phyloP scores from a whole-genome alignment of 164 flowering plant species.

The Macadamia tetraphylla region DNA sequence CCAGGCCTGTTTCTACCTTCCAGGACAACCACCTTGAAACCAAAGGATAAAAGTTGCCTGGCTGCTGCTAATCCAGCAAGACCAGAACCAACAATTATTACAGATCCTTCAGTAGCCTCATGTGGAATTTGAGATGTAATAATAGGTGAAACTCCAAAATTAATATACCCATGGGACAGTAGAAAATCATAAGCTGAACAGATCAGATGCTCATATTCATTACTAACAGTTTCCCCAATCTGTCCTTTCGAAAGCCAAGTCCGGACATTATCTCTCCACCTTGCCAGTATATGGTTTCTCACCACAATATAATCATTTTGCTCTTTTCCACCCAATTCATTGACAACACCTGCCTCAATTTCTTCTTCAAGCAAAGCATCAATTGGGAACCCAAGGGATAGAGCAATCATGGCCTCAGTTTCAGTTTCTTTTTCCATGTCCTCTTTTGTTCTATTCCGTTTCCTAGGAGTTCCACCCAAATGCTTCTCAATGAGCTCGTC shows the following conservation, averaged over 20 bases:
- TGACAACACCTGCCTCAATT: conserved; percentile 70
- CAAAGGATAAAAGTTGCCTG: conserved; percentile 79
- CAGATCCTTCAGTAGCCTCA: conserved; percentile 57
- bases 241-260: conserved; percentile 64
- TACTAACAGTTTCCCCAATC: conserved; percentile 74
- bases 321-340: conserved; percentile 74
- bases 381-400: conserved; percentile 83
- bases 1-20: conserved; percentile 92
- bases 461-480: conserved; percentile 51
- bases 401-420: conserved; percentile 84
- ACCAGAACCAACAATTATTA: conserved; percentile 84
- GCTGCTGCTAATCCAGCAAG: conserved; percentile 94
- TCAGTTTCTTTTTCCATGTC: conserved; percentile 88
- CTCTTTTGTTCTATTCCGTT: conserved; percentile 43
- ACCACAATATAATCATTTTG: conserved; percentile 90
- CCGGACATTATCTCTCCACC: conserved; percentile 76
- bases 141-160: conserved; percentile 73
- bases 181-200: conserved; percentile 78
- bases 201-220: conserved; percentile 64
- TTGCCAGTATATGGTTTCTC: conserved; percentile 81
- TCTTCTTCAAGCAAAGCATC: conserved; percentile 79
- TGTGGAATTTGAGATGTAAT: conserved; percentile 41
- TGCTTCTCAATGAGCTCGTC: conserved; percentile 77
- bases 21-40: conserved; percentile 76
- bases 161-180: conserved; percentile 68